Evolutionary conservation across 352 stramenopile species (phyloP).

Genomic region (Globisporangium cederbergense): DNA sequence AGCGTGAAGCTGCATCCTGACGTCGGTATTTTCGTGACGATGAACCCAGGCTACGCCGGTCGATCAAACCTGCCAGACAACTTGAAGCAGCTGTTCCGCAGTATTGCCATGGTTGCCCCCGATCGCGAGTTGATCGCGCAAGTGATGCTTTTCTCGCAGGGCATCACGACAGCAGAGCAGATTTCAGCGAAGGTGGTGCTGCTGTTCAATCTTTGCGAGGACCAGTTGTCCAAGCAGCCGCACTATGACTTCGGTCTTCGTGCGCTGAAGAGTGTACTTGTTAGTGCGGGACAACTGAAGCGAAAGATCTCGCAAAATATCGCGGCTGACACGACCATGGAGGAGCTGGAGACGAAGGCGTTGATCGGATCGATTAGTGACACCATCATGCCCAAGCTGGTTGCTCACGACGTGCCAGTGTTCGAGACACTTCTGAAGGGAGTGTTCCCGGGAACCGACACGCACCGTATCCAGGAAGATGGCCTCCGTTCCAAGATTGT

Average conservation of each 20-base stretch:
- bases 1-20: slow-evolving; percentile 94
- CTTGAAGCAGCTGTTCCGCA: slow-evolving; percentile 99
- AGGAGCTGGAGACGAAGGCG: slow-evolving; percentile 90
- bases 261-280: slow-evolving; percentile 98
- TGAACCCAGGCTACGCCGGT: slow-evolving; percentile 99
- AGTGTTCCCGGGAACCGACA: slow-evolving; percentile 94
- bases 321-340: slow-evolving; percentile 32
- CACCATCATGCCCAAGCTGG: slow-evolving; percentile 99
- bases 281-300: slow-evolving; percentile 98
- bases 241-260: slow-evolving; percentile 99
- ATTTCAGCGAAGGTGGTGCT: slow-evolving; percentile 97
- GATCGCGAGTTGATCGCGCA: slow-evolving; percentile 99
- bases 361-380: slow-evolving; percentile 98
- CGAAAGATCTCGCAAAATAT: slow-evolving; percentile 78
- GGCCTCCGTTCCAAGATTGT: slow-evolving; percentile 86
- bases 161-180: slow-evolving; percentile 97
- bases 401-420: slow-evolving; percentile 95
- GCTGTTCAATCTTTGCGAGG: slow-evolving; percentile 97
- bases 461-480: slow-evolving; percentile 85
- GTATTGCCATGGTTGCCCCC: slow-evolving; percentile 99
- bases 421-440: slow-evolving; percentile 96
- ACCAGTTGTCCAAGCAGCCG: slow-evolving; percentile 97
- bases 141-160: slow-evolving; percentile 99
- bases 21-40: slow-evolving; percentile 99
- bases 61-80: slow-evolving; percentile 97